A percentile compares a stretch with the other conserved stretches of the same genome.
phyloP scores from a whole-genome alignment of 805 yeast genomes.

The Pichia kluyveri region DNA sequence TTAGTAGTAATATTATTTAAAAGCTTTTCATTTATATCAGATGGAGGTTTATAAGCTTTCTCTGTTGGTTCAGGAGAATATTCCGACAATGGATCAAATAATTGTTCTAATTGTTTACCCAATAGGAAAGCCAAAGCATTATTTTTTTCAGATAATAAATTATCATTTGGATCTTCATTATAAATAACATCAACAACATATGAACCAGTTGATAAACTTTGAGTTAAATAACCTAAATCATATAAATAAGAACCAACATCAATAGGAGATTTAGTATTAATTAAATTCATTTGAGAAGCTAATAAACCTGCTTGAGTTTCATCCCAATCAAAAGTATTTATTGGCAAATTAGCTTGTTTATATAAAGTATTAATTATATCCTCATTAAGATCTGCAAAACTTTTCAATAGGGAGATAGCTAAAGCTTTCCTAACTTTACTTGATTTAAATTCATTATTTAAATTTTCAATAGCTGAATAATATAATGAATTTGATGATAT shows the following conservation, averaged over 20 bases:
- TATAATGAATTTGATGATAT: constrained; percentile 54
- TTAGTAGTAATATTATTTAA: neutral
- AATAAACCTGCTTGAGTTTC: constrained; percentile 78
- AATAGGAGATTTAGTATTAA: constrained; percentile 43
- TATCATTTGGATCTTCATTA: constrained; percentile 23
- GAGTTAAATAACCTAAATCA: constrained; percentile 44
- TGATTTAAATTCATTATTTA: constrained; percentile 36
- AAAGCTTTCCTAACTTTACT: constrained; percentile 64
- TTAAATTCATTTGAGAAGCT: constrained; percentile 55
- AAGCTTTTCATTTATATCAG: neutral
- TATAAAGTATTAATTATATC: constrained; percentile 11
- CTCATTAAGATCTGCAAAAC: constrained; percentile 49
- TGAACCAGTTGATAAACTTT: constrained; percentile 33
- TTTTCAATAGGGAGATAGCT: constrained; percentile 64
- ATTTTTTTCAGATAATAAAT: constrained; percentile 40
- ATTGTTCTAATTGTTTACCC: constrained; percentile 80
- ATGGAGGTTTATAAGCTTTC: constrained; percentile 56
- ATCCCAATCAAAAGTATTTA: constrained; percentile 43
- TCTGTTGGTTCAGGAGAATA: constrained; percentile 88
- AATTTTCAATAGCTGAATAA: constrained; percentile 70
- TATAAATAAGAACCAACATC: constrained; percentile 50
- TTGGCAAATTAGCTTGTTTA: constrained; percentile 14
- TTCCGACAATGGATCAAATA: constrained; percentile 84
- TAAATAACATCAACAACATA: constrained; percentile 69
- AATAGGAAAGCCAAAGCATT: constrained; percentile 66